These are phyloP conservation scores for Onygenales sp. DNA, from an alignment of 2,329 filamentous ascomycete genomes.

Conservation along the genomic window DNA sequence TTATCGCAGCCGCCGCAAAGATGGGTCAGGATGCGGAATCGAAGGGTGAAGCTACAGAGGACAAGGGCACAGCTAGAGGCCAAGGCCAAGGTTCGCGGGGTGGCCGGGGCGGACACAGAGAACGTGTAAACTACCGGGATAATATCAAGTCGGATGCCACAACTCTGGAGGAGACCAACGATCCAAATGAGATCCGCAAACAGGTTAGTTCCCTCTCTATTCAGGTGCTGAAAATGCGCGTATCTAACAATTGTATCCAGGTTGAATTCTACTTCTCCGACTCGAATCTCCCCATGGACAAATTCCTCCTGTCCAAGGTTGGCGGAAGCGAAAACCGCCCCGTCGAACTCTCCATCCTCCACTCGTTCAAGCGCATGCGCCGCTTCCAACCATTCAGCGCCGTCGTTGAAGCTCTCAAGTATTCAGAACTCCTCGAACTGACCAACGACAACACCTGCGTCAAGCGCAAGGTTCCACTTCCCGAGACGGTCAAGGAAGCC, in stretches of 20 bases:
- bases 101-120: conserved; percentile 18
- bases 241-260: conserved; percentile 32
- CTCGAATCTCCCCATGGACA: conserved; percentile 79
- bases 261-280: conserved; percentile 96
- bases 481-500: conserved; percentile 44
- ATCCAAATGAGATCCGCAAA: conserved; percentile 71
- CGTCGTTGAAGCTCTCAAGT: conserved; percentile 72
- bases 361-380: conserved; percentile 90
- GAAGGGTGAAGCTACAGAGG: conserved; percentile 9
- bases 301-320: conserved; percentile 71
- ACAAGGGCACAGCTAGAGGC: conserved; percentile 17
- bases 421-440: conserved; percentile 64
- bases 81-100: conserved; percentile 20
- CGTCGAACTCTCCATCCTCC: conserved; percentile 66
- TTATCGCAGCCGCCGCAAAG: conserved; percentile 12
- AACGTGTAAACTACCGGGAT: conserved; percentile 30
- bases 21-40: conserved; percentile 12
- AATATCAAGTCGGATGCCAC: conserved; percentile 65
- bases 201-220: conserved; percentile 41
- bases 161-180: conserved; percentile 58
- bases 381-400: conserved; percentile 82
- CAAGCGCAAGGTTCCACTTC: conserved; percentile 64
- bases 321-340: conserved; percentile 67
- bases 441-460: conserved; percentile 62
- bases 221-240: conserved; percentile 5